Evolutionary conservation across 2,329 filamentous ascomycete genomes (phyloP), one percentile per base, ranked within the genome.

Genomic region (Achaetomium macrosporum): DNA sequence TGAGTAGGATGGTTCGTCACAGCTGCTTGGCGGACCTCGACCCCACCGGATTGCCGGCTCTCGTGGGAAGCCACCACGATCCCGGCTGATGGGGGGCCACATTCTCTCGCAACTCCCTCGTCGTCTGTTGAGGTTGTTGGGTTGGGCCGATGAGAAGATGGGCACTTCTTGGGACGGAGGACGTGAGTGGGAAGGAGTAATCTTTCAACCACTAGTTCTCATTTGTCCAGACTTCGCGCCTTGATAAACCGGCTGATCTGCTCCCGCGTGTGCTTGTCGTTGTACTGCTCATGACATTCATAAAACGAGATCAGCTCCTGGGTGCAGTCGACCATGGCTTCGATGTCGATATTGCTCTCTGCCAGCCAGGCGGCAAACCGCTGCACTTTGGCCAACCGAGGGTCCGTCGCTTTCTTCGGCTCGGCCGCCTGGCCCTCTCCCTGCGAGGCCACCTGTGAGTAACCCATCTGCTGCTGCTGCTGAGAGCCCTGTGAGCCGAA

Each of bases 281-380:
- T 81, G 59, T 81, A 82, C 60, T 79, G 74, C 63, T 83, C 80
- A 47, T 80, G 74, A 55, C 73, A 80, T 64, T 95, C 88, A 66
- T 96, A 96, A 58, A 96, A 81, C 3, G 88, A 91, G 49, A 96
- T 88, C 57, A 96, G 79, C 71, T 96, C 91, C 70, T 96, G 91
- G 0, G 88, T 92, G 64, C 87, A 90, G 69, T 96, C 89, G 47
- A 95, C 86, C 68, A 95, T 85, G 31, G 84, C 86, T 59, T 88
- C 83, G 63, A 96, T 87, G 63, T 95, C 88, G 41, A 96, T 82
- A 52, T 83, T 86, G 63, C 88, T 93, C 65, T 95, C 90, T 1
- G 90, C 87, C 52, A 96, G 75, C 86, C 90, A 96, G 39, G 82
- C 80, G 10, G 89, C 80, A 55, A 80, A 82, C 33, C 77, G 73